phyloP scores from a whole-genome alignment of 2,329 filamentous ascomycete genomes.

The Penicillium glabrum region DNA sequence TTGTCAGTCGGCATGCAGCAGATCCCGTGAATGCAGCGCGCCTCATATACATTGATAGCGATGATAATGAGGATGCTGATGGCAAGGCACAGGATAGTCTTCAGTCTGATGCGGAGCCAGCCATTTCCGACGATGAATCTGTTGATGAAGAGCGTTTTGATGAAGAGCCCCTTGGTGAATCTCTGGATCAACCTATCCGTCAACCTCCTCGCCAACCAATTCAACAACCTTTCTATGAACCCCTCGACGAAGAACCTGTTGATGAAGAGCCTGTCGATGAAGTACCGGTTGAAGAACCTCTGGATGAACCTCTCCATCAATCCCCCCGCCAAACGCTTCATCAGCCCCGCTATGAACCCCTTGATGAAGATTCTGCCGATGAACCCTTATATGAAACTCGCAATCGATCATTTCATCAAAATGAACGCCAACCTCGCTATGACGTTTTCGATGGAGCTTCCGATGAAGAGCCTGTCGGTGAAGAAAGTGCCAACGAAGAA shows the following conservation, averaged over 20 bases:
- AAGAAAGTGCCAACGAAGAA: neutral
- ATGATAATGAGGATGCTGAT: constrained; percentile 24
- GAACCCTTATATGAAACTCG: neutral
- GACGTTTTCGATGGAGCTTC: neutral
- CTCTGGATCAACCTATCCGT: neutral
- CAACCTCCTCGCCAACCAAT: neutral
- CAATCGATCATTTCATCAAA: neutral
- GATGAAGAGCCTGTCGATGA: constrained; percentile 3
- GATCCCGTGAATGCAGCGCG: constrained; percentile 40
- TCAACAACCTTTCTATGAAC: neutral
- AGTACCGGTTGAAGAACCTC: neutral
- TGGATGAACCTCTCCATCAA: neutral
- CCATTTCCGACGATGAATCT: neutral
- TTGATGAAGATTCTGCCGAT: neutral
- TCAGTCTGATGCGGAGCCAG: neutral
- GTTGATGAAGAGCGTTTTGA: neutral
- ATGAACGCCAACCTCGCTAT: neutral
- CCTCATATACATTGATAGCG: constrained; percentile 47
- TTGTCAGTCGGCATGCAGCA: constrained; percentile 44
- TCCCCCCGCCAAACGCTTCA: neutral
- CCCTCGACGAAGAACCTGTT: neutral
- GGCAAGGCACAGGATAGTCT: constrained; percentile 3
- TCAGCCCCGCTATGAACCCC: neutral
- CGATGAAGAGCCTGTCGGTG: neutral
- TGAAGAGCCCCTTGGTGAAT: constrained; percentile 1